Base-by-base conservation (phyloP, 805 yeast genomes). In the Candida insectalens region DNA sequence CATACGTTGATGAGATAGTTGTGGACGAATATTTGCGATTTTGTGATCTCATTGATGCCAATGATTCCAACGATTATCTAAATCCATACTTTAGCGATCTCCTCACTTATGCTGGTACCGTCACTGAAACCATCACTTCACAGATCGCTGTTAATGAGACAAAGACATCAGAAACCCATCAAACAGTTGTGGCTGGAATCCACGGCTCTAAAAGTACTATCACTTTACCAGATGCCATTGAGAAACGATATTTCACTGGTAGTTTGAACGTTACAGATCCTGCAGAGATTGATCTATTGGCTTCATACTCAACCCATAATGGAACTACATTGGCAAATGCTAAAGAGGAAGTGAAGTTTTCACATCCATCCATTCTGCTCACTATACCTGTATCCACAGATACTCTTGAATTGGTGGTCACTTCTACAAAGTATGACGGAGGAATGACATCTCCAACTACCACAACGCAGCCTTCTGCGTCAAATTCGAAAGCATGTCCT, bases 1-100 rank as follows among this genome's bases (percentile, higher is more conserved):
- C 56, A 30, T 69, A 63, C 43, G 56, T 60, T 49, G 74, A 70
- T 13, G 62, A 63, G 28, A 47, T 51, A 18, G 46, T 69, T 6
- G 44, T 56, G 8, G 60, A 59, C 37, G 62, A 63, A 25, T 62
- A 62, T 40, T 41, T 53, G 15, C 49, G 74, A 15, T 53, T 71
- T 26, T 71, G 77, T 47, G 59, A 59, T 17, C 42, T 44, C 32
- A 42, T 46, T 7, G 16, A 37, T 6, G 44, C 48, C n/a, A 45
- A 46, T 26, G 44, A 39, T 22, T 30, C 39, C 10, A 39, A 46
- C 3, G 23, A 33, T 12, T 43, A 43, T 30, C 13, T 30, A 5
- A 32, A 41, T 3, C 16, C 38, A 2, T 42, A 43, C 10, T 14
- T 42, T 12, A 26, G 34, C 7, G 7, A 32, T 27, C 9, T 28